A percentile compares a stretch with the other conserved stretches of the same genome.
phyloP scores from a whole-genome alignment of 345 rosid species.

The Brassica carinata region DNA sequence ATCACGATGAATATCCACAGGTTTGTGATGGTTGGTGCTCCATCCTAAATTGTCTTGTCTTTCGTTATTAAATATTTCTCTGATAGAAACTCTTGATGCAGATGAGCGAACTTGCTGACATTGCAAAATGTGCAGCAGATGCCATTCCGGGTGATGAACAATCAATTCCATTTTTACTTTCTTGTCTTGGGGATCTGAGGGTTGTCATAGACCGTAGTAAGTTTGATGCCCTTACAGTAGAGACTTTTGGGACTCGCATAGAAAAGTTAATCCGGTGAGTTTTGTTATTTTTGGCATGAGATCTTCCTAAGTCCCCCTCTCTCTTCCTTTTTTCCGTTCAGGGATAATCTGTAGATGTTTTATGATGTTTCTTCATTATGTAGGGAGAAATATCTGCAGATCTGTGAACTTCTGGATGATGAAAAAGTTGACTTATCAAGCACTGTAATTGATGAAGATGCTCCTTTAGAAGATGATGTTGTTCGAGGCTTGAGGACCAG shows the following conservation, averaged over 20 bases:
- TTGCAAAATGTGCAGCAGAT: constrained; percentile 91
- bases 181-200: constrained; percentile 85
- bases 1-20: constrained; percentile 89
- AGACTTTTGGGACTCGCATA: constrained; percentile 92
- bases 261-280: constrained; percentile 87
- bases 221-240: constrained; percentile 93
- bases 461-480: constrained; percentile 96
- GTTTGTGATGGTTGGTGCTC: constrained; percentile 44
- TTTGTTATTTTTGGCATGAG: constrained; percentile 25
- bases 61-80: neutral
- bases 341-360: constrained; percentile 12
- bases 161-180: constrained; percentile 63
- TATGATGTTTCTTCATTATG: constrained; percentile 25
- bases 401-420: constrained; percentile 88
- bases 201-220: constrained; percentile 83
- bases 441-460: constrained; percentile 92
- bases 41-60: constrained; percentile 8
- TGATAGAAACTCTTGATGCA: constrained; percentile 46
- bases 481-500: constrained; percentile 94
- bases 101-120: constrained; percentile 98
- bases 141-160: constrained; percentile 78
- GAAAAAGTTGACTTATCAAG: constrained; percentile 85
- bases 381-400: constrained; percentile 97
- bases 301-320: neutral
- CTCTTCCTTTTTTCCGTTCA: neutral